Evolutionary conservation across 2,329 filamentous ascomycete species (phyloP).

Genomic region (Xylariaceae sp.): DNA sequence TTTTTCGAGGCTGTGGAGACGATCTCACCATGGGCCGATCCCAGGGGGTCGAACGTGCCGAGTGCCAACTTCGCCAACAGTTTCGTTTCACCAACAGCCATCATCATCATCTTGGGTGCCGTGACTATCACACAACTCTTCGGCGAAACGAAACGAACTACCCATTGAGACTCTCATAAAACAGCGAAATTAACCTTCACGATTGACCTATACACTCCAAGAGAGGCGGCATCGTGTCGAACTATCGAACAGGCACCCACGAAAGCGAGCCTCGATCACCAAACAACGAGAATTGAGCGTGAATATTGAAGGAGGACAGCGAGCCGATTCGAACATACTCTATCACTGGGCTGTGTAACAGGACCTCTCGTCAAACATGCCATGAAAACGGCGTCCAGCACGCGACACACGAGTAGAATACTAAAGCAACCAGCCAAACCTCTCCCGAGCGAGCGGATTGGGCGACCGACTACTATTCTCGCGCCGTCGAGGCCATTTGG

Average conservation of each 20-base stretch:
- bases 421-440: not conserved
- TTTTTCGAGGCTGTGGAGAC: conserved; percentile 8
- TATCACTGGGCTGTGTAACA: not conserved
- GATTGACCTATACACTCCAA: no score
- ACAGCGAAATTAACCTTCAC: no score
- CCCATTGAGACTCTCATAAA: no score
- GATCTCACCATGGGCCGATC: not conserved
- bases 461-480: not conserved
- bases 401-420: conserved; percentile 1
- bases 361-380: conserved; percentile 4
- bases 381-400: conserved; percentile 11
- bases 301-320: not conserved
- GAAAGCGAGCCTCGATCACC: no score
- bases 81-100: not conserved
- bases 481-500: not conserved
- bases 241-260: no score
- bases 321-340: not conserved
- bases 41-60: not conserved
- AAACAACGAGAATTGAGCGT: not conserved
- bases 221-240: no score
- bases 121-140: no score
- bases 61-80: conserved; percentile 1
- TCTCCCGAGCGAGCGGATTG: not conserved
- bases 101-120: not conserved
- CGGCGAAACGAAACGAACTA: no score